These are phyloP conservation scores for Microbotryum saponariae DNA, from an alignment of 1,284 basidiomycete genomes.

Conservation along the genomic window DNA sequence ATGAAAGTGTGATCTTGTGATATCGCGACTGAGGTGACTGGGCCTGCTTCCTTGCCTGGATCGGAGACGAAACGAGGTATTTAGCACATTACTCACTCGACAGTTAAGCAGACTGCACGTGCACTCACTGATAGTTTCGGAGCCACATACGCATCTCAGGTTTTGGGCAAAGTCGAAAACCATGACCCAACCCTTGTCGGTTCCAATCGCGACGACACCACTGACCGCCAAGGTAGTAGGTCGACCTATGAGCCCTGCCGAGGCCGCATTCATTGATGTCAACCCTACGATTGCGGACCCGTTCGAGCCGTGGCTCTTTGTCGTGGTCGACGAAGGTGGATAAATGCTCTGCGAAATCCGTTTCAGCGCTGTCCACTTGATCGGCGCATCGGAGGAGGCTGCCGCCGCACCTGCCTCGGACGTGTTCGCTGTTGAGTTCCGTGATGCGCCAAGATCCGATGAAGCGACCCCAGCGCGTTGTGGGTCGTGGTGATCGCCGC, in stretches of 20 bases:
- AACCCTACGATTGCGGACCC: constrained; percentile 5
- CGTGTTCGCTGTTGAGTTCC: constrained; percentile 1
- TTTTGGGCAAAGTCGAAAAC: constrained; percentile 90
- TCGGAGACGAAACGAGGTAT: background rate
- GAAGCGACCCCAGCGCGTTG: constrained; percentile 7
- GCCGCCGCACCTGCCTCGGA: constrained; percentile 12
- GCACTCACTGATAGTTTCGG: constrained; percentile 55
- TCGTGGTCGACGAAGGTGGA: constrained; percentile 28
- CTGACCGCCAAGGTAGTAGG: constrained; percentile 79
- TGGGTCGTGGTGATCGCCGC: background rate
- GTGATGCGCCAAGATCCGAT: constrained; percentile 1
- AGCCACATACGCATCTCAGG: constrained; percentile 62
- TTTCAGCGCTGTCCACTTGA: constrained; percentile 71
- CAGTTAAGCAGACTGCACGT: constrained; percentile 12
- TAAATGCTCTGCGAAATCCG: constrained; percentile 51
- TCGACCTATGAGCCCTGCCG: constrained; percentile 43
- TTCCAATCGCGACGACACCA: constrained; percentile 84
- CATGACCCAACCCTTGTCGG: constrained; percentile 63
- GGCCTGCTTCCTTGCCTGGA: constrained; percentile 56
- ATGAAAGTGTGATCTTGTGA: constrained; percentile 91
- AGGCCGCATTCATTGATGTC: constrained; percentile 7
- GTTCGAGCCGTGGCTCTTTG: constrained; percentile 5
- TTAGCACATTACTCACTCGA: background rate
- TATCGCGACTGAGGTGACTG: constrained; percentile 83
- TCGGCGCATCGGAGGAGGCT: constrained; percentile 14